Evolutionary conservation across 2,329 filamentous ascomycete genomes (phyloP).

Genomic region (Aaosphaeria pasadenensis): DNA sequence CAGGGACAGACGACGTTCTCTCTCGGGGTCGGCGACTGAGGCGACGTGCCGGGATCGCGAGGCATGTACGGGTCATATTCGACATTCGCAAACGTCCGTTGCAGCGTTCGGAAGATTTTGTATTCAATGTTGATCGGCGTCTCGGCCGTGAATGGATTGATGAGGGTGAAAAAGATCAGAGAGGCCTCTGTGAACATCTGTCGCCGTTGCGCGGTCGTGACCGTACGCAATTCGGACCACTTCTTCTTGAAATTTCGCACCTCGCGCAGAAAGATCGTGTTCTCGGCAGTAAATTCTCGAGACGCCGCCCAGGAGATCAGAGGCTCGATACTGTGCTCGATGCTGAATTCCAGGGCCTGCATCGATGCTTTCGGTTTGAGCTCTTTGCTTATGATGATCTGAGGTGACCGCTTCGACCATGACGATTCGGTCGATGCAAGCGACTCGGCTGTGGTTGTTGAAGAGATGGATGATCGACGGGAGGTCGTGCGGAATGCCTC

Average conservation of each 20-base stretch:
- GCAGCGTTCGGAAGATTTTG: conserved; percentile 36
- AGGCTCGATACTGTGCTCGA: conserved; percentile 32
- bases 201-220: conserved; percentile 29
- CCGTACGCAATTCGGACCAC: conserved; percentile 21
- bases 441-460: conserved; percentile 22
- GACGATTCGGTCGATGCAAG: conserved; percentile 20
- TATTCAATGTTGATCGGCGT: conserved; percentile 39
- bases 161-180: conserved; percentile 37
- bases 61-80: conserved; percentile 37
- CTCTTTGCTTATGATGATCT: conserved; percentile 21
- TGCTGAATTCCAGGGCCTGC: conserved; percentile 34
- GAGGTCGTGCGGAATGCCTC: conserved; percentile 22
- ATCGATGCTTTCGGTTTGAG: conserved; percentile 34
- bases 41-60: conserved; percentile 17
- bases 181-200: conserved; percentile 38
- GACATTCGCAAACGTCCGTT: conserved; percentile 26
- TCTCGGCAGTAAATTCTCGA: conserved; percentile 36
- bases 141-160: conserved; percentile 37
- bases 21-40: conserved; percentile 16
- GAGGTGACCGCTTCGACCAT: conserved; percentile 18
- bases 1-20: conserved; percentile 38
- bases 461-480: conserved; percentile 14
- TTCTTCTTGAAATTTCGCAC: conserved; percentile 37
- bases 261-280: conserved; percentile 38
- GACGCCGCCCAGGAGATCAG: conserved; percentile 36